Evolutionary conservation across 1,284 basidiomycete genomes (phyloP), one percentile per base, ranked within the genome.

Genomic region (Cryptococcus deneoformans): DNA sequence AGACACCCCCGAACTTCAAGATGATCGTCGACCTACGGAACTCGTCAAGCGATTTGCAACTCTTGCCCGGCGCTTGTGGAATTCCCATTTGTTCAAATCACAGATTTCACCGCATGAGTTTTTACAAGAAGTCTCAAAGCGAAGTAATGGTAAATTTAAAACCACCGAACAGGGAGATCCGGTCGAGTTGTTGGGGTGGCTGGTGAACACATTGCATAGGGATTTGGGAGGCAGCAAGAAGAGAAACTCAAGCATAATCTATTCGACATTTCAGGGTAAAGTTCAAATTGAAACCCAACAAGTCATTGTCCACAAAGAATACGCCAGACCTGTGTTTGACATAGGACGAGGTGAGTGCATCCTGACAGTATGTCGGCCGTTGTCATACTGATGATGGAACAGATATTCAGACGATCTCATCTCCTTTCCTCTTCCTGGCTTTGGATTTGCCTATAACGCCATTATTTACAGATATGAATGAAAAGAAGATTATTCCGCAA

Each of bases 51-150:
- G 94, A 36, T 90, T 96, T 67, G 87, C 90, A 36, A 83, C 85
- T 42, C 82, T 98, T 45, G 85, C 92, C 38, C 88, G 92, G 76
- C 93, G 97, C 74, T 76, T 98, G 34, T 99, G 96, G 96, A 99
- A 98, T 76, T 90, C 92, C 5, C 82, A 87, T 50, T 79, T 95
- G 56, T 97, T 99, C 85, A 99, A 99, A 77, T 88, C 90, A 56
- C 96, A 99, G 82, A 93, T 98, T 62, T 92, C 89, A 64, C 96
- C 96, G 8, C 96, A 99, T 77, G 96, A 99, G 77, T 94, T 99
- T 73, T 79, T 97, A 61, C 96, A 99, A 77, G 95, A 99, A 79
- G 93, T 99, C 48, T 87, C 88, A 61, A 84, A 90, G 62, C 87
- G 87, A 38, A 93, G 90, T 69, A 83, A 81, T 37, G 91, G 92